phyloP scores from a whole-genome alignment of 768 basidiomycete species.

The Tylopilus sp. region DNA sequence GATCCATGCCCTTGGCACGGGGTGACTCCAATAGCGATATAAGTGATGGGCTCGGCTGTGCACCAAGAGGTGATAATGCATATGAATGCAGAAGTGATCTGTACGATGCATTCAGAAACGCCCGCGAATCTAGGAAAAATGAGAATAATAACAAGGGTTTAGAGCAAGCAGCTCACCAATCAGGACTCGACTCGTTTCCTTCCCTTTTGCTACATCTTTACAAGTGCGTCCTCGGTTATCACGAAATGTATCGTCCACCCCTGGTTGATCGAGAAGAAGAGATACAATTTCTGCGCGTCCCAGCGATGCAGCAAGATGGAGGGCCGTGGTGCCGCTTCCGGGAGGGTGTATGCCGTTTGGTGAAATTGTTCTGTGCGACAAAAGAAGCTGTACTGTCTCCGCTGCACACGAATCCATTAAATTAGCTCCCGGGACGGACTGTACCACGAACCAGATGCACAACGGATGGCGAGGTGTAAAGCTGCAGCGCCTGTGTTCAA shows the following conservation, averaged over 20 bases:
- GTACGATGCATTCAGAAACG: conserved; percentile 70
- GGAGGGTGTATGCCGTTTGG: conserved; percentile 76
- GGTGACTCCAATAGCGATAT: conserved; percentile 64
- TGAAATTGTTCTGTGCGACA: conserved; percentile 72
- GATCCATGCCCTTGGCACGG: conserved; percentile 65
- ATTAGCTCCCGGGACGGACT: neutral
- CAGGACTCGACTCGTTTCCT: conserved; percentile 62
- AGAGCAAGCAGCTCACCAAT: conserved; percentile 46
- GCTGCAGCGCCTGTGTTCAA: conserved; percentile 71
- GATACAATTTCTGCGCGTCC: conserved; percentile 70
- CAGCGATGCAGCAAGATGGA: conserved; percentile 70
- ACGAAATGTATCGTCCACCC: conserved; percentile 71
- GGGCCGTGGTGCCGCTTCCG: conserved; percentile 65
- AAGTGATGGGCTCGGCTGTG: conserved; percentile 43
- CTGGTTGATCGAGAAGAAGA: conserved; percentile 74
- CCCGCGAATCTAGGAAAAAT: conserved; percentile 62
- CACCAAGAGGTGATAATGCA: conserved; percentile 52
- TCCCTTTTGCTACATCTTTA: conserved; percentile 67
- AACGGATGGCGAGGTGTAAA: conserved; percentile 79
- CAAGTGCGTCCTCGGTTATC: conserved; percentile 67
- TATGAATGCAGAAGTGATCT: conserved; percentile 72
- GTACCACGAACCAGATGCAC: conserved; percentile 60
- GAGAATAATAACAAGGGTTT: neutral
- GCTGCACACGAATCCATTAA: conserved; percentile 34
- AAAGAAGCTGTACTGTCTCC: conserved; percentile 63